phyloP scores from a whole-genome alignment of 2,329 filamentous ascomycete genomes.

The Teratosphaeria viscida region DNA sequence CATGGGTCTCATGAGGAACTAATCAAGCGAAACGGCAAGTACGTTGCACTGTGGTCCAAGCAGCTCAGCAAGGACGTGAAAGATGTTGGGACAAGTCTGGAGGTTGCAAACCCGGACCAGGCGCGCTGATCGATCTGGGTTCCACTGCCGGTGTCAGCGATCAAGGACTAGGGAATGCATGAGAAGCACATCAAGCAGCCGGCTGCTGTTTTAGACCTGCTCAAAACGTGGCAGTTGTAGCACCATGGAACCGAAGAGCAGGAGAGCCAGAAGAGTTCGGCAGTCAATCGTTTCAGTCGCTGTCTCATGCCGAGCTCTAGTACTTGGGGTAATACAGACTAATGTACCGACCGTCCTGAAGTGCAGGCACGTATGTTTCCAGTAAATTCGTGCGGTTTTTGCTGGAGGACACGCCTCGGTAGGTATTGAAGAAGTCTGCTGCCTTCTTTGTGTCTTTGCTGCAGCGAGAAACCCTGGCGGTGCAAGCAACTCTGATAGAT shows the following conservation, averaged over 20 bases:
- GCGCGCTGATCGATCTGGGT: constrained; percentile 1
- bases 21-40: constrained; percentile 34
- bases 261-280: not conserved
- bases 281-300: not conserved
- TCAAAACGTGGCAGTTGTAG: not conserved
- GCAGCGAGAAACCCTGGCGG: no score
- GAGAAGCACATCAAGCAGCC: not conserved
- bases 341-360: no score
- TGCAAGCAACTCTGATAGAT: no score
- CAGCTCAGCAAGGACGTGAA: constrained; percentile 20
- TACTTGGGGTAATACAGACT: no score
- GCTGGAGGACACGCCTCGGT: no score
- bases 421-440: no score
- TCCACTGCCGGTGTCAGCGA: not conserved
- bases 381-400: no score
- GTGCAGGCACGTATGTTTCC: no score
- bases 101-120: constrained; percentile 7
- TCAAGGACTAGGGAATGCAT: not conserved
- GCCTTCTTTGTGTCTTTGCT: no score
- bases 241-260: not conserved
- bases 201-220: not conserved
- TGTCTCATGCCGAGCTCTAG: no score
- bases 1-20: constrained; percentile 66
- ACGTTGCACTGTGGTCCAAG: constrained; percentile 24
- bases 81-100: constrained; percentile 8